Percentiles rank a stretch among this genome's conserved stretches.
Evolutionary conservation across 306 rosid genomes (phyloP).

Genomic region (Gastrolobium bilobum): DNA sequence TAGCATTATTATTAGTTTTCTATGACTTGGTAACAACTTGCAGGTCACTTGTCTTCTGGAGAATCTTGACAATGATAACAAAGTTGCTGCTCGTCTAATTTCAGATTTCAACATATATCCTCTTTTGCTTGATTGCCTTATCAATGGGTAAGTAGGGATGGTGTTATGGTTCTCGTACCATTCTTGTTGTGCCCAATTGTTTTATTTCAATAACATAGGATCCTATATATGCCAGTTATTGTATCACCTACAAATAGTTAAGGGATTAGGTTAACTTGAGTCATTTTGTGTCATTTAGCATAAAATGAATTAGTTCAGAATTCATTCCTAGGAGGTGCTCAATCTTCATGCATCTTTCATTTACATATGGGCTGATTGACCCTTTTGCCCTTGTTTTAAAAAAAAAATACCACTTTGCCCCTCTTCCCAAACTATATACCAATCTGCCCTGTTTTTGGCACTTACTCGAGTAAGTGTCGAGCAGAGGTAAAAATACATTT

Average conservation of each 20-base stretch:
- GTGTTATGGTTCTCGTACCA: constrained; percentile 21
- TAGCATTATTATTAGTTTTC: constrained; percentile 17
- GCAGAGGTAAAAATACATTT: too few relatives aligned
- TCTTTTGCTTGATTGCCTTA: constrained; percentile 84
- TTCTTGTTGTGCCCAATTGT: constrained; percentile 34
- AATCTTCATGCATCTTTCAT: constrained; percentile 3
- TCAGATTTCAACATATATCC: constrained; percentile 70
- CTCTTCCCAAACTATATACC: too few relatives aligned
- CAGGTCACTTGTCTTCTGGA: constrained; percentile 83
- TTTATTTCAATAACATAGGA: constrained; percentile 20
- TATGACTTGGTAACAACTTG: constrained; percentile 39
- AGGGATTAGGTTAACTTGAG: constrained; percentile 24
- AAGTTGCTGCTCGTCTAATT: constrained; percentile 62
- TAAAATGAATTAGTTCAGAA: background rate
- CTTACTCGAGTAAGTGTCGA: too few relatives aligned
- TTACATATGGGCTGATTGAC: too few relatives aligned
- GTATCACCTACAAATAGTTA: constrained; percentile 12
- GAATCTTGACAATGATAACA: constrained; percentile 52
- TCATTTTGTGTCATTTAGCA: constrained; percentile 2
- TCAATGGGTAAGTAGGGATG: constrained; percentile 73
- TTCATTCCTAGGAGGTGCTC: constrained; percentile 11
- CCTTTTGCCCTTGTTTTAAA: too few relatives aligned
- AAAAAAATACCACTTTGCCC: too few relatives aligned
- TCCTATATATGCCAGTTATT: background rate
- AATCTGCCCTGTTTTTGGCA: too few relatives aligned